Evolutionary conservation across 2,329 filamentous ascomycete genomes (phyloP).

Genomic region (Colletotrichum phormii): DNA sequence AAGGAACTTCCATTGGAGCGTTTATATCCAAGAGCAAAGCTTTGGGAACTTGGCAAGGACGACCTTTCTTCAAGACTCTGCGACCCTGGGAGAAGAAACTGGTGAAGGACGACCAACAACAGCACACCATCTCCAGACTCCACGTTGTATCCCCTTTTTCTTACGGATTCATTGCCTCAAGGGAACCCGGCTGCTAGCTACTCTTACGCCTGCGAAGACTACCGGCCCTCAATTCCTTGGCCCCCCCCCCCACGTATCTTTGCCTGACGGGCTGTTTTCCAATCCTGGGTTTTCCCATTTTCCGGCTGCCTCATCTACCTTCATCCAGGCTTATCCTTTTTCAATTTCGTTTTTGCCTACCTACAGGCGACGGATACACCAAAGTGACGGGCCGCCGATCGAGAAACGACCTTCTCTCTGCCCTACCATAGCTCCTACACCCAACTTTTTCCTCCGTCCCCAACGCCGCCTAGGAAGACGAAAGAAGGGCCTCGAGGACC

Average conservation of each 20-base stretch:
- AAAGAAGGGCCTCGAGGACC: neutral
- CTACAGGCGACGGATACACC: neutral
- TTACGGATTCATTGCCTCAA: constrained; percentile 23
- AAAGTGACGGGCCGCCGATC: neutral
- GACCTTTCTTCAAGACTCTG: neutral
- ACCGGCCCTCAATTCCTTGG: constrained; percentile 5
- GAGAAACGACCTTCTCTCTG: neutral
- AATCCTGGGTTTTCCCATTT: constrained; percentile 2
- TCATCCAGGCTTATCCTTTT: constrained; percentile 11
- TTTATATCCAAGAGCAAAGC: neutral
- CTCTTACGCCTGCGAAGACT: constrained; percentile 19
- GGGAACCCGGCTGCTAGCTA: constrained; percentile 20
- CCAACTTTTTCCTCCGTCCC: neutral
- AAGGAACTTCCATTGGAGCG: neutral
- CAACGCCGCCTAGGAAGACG: neutral
- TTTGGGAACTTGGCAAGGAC: neutral
- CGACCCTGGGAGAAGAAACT: neutral
- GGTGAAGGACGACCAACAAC: neutral
- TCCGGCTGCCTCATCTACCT: neutral
- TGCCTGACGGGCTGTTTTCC: neutral
- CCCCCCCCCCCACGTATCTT: constrained; percentile 9
- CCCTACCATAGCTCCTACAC: neutral
- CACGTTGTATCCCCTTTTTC: constrained; percentile 34
- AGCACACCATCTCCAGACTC: constrained; percentile 27
- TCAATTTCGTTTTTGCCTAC: neutral